Evolutionary conservation across 352 stramenopile species (phyloP).

Genomic region (Phytophthora pluvialis): DNA sequence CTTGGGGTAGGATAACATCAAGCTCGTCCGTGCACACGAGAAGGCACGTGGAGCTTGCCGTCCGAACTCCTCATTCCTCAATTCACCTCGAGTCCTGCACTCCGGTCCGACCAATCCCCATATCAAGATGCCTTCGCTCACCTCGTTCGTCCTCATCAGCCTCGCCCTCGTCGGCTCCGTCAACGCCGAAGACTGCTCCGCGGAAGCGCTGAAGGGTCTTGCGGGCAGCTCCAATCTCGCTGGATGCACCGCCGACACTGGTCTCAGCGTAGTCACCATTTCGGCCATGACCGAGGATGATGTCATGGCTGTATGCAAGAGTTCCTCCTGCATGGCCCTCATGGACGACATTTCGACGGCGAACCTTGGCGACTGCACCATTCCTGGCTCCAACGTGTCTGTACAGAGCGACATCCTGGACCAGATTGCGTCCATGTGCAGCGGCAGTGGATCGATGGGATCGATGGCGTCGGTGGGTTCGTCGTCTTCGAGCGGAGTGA

Average conservation of each 20-base stretch:
- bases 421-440: constrained; percentile 4
- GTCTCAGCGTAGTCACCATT: constrained; percentile 30
- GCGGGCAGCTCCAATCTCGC: constrained; percentile 24
- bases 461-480: constrained; percentile 17
- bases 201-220: constrained; percentile 13
- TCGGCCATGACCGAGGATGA: constrained; percentile 13
- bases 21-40: not conserved
- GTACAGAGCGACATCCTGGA: constrained; percentile 29
- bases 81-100: constrained; percentile 21
- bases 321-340: constrained; percentile 21
- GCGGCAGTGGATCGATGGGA: constrained; percentile 14
- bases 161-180: constrained; percentile 15
- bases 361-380: constrained; percentile 32
- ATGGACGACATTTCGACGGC: constrained; percentile 19
- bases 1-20: constrained; percentile 14
- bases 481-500: not conserved
- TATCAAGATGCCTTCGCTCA: constrained; percentile 27
- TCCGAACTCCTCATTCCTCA: constrained; percentile 16
- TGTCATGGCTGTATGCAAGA: constrained; percentile 21
- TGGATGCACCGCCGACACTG: constrained; percentile 17
- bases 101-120: constrained; percentile 3
- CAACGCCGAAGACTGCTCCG: constrained; percentile 22
- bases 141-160: constrained; percentile 13
- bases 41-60: not conserved
- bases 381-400: constrained; percentile 29